Evolutionary conservation across 495 filamentous ascomycete species (phyloP), one percentile per base, ranked within the genome.

Genomic region (Penicillium silybi): DNA sequence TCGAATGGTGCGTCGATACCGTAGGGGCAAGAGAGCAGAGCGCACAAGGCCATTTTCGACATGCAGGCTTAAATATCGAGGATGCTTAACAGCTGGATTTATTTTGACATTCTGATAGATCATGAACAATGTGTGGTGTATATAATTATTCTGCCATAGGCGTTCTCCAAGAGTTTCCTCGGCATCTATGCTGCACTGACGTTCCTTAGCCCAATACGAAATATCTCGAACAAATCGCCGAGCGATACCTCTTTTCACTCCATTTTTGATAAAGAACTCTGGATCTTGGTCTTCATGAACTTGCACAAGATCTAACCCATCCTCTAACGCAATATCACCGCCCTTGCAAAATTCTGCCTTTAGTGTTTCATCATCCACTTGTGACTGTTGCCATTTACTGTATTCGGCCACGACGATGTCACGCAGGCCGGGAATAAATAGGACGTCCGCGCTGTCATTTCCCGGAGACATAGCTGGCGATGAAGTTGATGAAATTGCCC

Each of bases 241-340:
- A 19, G 39, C 39, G 10, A 41, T 41, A 19, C 17, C 39, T 19
- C 8, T 41, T 41, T 41, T 41, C 5, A 57, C 48, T 2, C 54
- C 48, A 7, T 44, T 57, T 0, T 47, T 41, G n/a, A 54, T 54
- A 34, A 67, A 62, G 35, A 64, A 64, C 6, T 54, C 34, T 13
- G 61, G 56, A 27, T 64, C 39, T 57, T 54, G 65, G 44, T 65
- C 55, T 25, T 52, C 40, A 39, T 54, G 52, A 8, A 68, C 53
- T 25, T 63, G 60, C 54, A 59, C 50, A 18, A 68, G 53, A 34
- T 63, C 60, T 46, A 68, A 51, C 13, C 53, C 39, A 46, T 58
- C 23, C 13, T 58, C 44, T 13, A 58, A 35, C 34, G 46, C 57
- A 15, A 61, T 17, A 1, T 58, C 35, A 43, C 49, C 54, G 1